phyloP scores from a whole-genome alignment of 345 rosid species.

The Eucalyptus guilfoylei region DNA sequence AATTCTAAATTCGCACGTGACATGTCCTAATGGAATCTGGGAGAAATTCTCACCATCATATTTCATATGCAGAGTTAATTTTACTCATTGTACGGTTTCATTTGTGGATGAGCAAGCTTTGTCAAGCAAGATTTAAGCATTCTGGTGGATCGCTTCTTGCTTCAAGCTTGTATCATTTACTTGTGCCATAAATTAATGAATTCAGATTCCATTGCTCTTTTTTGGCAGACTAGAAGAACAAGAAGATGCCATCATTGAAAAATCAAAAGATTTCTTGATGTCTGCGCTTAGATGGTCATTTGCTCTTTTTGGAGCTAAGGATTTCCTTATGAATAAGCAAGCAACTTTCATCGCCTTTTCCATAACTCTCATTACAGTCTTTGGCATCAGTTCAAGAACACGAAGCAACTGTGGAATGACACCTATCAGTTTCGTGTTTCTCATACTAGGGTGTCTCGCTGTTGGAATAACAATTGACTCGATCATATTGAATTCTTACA shows the following conservation, averaged over 20 bases:
- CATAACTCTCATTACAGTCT: not conserved
- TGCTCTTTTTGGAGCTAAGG: not conserved
- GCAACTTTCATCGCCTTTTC: not conserved
- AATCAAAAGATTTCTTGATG: not conserved
- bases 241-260: not conserved
- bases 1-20: not conserved
- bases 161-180: not conserved
- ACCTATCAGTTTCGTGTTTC: not conserved
- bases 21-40: not conserved
- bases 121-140: not conserved
- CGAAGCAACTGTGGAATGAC: rapidly evolving
- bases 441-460: not conserved
- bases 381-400: rapidly evolving
- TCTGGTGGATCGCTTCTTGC: not conserved
- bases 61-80: not conserved
- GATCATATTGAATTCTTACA: not conserved
- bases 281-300: not conserved
- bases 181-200: not conserved
- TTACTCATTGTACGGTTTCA: not conserved
- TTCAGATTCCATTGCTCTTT: not conserved
- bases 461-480: not conserved
- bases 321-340: not conserved
- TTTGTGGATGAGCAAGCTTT: not conserved
- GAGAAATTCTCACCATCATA: not conserved
- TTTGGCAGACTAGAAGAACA: not conserved